These are phyloP conservation scores for Carex kokanica DNA, from an alignment of 176 grass and related monocot genomes.

Conservation along the genomic window DNA sequence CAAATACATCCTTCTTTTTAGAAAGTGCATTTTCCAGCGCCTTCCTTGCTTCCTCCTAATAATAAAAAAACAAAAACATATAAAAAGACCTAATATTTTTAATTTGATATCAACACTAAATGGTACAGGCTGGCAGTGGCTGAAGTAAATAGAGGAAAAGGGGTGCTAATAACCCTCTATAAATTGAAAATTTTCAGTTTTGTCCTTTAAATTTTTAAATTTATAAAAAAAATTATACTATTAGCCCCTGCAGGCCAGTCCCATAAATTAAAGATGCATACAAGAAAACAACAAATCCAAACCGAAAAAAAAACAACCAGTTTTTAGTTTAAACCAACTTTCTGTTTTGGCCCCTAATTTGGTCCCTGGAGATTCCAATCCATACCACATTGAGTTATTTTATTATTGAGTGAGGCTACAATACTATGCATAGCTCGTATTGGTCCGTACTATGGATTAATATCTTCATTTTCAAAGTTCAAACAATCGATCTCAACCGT, in stretches of 20 bases:
- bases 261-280: not conserved
- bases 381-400: not conserved
- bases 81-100: not conserved
- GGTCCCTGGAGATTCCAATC: not conserved
- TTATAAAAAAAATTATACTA: too few relatives aligned
- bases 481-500: too few relatives aligned
- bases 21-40: slow-evolving; percentile 43
- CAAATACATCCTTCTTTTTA: slow-evolving; percentile 32
- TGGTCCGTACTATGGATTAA: too few relatives aligned
- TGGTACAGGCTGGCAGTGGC: not conserved
- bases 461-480: too few relatives aligned
- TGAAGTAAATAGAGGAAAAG: too few relatives aligned
- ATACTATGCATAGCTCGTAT: too few relatives aligned
- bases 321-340: not conserved
- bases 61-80: not conserved
- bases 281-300: not conserved
- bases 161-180: too few relatives aligned
- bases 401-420: not conserved
- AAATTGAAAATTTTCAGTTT: too few relatives aligned
- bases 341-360: not conserved
- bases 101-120: not conserved
- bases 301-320: not conserved
- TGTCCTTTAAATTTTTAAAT: too few relatives aligned
- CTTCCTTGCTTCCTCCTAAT: slow-evolving; percentile 50
- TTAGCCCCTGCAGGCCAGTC: not conserved